A percentile compares a stretch with the other conserved stretches of the same genome.
These are phyloP conservation scores for Penicillium sp. DNA, from an alignment of 2,329 filamentous ascomycete genomes.

Conservation along the genomic window DNA sequence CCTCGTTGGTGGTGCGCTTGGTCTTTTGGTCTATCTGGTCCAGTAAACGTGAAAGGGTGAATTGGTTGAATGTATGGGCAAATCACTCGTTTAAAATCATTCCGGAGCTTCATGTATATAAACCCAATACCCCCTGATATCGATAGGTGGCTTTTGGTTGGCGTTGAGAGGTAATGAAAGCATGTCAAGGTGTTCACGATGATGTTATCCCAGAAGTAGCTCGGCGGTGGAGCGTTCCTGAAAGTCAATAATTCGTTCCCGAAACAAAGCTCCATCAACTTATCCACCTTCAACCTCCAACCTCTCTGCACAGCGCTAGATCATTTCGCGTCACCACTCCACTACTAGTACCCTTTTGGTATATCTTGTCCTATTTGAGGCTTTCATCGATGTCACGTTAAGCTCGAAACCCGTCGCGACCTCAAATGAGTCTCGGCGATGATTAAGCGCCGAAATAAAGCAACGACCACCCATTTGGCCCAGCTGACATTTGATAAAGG, in stretches of 20 bases:
- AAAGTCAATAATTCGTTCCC: slow-evolving; percentile 11
- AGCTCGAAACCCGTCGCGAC: slow-evolving; percentile 5
- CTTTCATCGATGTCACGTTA: slow-evolving; percentile 14
- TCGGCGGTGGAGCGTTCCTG: slow-evolving; percentile 7
- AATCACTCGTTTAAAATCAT: slow-evolving; percentile 6
- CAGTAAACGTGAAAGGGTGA: slow-evolving; percentile 12
- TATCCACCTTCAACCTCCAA: slow-evolving; percentile 2
- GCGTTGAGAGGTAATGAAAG: slow-evolving; percentile 9
- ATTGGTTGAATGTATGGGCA: not conserved
- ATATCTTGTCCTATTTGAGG: too few relatives aligned
- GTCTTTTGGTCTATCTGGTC: slow-evolving; percentile 32
- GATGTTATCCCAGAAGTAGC: not conserved
- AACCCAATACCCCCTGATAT: slow-evolving; percentile 18
- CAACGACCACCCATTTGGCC: slow-evolving; percentile 26
- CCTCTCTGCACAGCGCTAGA: not conserved
- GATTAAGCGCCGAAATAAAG: slow-evolving; percentile 23
- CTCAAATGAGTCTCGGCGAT: slow-evolving; percentile 25
- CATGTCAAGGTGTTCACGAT: not conserved
- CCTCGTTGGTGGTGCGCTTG: slow-evolving; percentile 33
- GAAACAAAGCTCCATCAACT: slow-evolving; percentile 1
- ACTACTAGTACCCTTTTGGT: not conserved
- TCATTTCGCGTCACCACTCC: not conserved
- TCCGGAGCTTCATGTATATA: slow-evolving; percentile 22
- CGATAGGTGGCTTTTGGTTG: slow-evolving; percentile 16
- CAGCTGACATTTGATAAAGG: slow-evolving; percentile 27